A percentile compares a stretch with the other conserved stretches of the same genome.
Conservation (phyloP, 495 filamentous ascomycete species). For the Trichoderma asperelloides region DNA sequence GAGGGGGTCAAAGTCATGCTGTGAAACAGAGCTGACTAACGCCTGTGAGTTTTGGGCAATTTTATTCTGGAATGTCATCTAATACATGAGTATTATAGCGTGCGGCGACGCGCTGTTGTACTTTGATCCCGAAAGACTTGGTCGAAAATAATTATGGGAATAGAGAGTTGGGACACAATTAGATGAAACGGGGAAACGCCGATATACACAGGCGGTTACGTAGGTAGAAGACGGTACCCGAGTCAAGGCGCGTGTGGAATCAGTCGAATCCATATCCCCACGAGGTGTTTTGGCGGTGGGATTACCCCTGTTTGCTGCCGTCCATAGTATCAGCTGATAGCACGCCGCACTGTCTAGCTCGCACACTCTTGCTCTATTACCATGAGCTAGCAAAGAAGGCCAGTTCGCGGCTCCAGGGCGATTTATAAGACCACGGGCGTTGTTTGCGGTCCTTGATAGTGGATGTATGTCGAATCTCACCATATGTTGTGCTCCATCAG, state of each 20-base stretch:
- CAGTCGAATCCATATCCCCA: not conserved
- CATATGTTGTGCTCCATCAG: not conserved
- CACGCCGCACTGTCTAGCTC: not conserved
- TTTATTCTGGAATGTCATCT: not conserved
- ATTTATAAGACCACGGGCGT: too few relatives aligned
- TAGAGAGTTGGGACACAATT: not conserved
- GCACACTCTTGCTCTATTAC: not conserved
- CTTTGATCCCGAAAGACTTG: not conserved
- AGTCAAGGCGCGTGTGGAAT: not conserved
- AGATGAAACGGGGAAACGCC: not conserved
- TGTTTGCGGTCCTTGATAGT: not conserved
- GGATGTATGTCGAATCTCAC: not conserved
- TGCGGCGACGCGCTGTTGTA: not conserved
- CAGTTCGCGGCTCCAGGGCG: too few relatives aligned
- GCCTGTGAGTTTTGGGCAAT: not conserved
- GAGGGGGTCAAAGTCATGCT: slow-evolving; percentile 2
- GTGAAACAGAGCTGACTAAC: not conserved
- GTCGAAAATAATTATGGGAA: not conserved
- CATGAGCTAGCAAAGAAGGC: too few relatives aligned
- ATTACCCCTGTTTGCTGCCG: not conserved
- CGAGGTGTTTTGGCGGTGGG: slow-evolving; percentile 2
- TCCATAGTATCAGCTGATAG: not conserved
- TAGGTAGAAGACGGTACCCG: not conserved
- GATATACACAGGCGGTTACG: not conserved
- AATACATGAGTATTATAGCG: not conserved